Evolutionary conservation across 768 basidiomycete genomes (phyloP).

Genomic region (Auricularia sp.): DNA sequence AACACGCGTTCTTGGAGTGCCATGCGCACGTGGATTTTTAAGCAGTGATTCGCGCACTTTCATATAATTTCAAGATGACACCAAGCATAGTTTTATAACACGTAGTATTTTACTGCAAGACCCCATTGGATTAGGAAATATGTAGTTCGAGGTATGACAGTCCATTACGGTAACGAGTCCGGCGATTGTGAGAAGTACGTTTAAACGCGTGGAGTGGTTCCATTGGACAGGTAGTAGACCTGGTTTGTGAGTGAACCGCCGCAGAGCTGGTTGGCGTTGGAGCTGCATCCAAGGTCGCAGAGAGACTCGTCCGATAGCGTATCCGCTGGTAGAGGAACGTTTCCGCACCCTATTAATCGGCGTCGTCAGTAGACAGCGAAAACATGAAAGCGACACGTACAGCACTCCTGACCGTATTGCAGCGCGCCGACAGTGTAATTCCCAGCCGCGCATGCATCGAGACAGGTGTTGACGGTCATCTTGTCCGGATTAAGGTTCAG

Average conservation of each 20-base stretch:
- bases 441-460: background rate
- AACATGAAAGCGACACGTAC: background rate
- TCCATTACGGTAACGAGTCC: too few relatives aligned
- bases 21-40: too few relatives aligned
- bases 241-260: background rate
- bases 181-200: too few relatives aligned
- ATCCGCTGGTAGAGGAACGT: background rate
- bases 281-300: background rate
- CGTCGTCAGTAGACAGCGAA: too few relatives aligned
- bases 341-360: background rate
- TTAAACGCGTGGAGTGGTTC: too few relatives aligned
- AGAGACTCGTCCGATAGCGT: background rate
- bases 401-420: background rate
- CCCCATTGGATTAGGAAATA: too few relatives aligned
- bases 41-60: too few relatives aligned
- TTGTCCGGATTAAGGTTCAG: background rate
- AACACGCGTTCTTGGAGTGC: too few relatives aligned
- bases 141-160: too few relatives aligned
- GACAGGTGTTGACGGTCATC: background rate
- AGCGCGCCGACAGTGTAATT: background rate
- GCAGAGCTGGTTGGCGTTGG: background rate
- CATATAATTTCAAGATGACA: too few relatives aligned
- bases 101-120: too few relatives aligned
- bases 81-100: too few relatives aligned
- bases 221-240: background rate